A percentile compares a stretch with the other conserved stretches of the same genome.
These are phyloP conservation scores for Gossypium schwendimanii DNA, from an alignment of 441 rosid species.

Conservation along the genomic window DNA sequence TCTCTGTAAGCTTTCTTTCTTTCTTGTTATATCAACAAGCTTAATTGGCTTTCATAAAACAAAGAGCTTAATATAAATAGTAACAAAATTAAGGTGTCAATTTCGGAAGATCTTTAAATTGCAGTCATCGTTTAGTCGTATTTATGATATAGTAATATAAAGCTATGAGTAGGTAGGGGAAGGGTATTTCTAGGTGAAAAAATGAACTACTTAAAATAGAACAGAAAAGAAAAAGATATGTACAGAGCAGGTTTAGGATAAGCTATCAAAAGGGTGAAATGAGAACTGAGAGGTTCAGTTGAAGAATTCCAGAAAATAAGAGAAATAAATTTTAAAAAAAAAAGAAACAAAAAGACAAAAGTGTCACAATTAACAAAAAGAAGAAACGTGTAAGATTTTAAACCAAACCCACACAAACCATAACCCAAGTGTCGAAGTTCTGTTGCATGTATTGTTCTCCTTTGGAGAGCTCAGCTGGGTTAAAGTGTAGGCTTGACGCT, in stretches of 20 bases:
- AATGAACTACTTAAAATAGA: neutral
- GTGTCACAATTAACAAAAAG: neutral
- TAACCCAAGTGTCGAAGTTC: slow-evolving; percentile 17
- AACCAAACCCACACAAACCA: neutral
- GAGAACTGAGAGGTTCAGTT: neutral
- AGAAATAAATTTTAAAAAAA: neutral
- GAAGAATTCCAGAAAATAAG: neutral
- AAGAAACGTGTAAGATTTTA: neutral
- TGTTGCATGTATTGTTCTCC: slow-evolving; percentile 11
- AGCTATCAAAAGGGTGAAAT: neutral
- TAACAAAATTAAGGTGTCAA: neutral
- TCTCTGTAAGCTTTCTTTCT: slow-evolving; percentile 36
- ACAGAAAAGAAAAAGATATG: neutral
- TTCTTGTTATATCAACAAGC: no score
- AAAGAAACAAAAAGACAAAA: neutral
- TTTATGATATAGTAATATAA: no score
- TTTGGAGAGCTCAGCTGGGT: neutral
- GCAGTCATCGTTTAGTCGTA: no score
- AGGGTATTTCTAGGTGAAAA: neutral
- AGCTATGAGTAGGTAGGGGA: no score
- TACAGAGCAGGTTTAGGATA: neutral
- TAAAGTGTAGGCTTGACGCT: neutral
- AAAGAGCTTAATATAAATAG: no score
- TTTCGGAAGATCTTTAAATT: no score
- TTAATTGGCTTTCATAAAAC: no score